Percentiles rank a stretch among this genome's conserved stretches.
Evolutionary conservation across 768 basidiomycete species (phyloP).

Genomic region (Phanerochaete sordida): DNA sequence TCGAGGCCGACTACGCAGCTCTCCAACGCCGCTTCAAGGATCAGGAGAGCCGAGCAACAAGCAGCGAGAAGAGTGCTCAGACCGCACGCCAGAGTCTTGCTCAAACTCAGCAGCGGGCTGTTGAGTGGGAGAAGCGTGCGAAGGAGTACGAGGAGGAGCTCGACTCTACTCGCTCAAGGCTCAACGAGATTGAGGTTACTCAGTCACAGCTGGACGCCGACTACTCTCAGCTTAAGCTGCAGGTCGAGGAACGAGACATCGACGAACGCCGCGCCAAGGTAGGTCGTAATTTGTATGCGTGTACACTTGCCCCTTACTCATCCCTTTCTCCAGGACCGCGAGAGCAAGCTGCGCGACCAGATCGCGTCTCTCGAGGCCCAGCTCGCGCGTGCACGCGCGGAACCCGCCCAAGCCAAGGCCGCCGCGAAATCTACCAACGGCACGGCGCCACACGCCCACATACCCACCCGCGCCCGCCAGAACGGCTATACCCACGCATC

Average conservation of each 20-base stretch:
- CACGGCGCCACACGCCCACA: constrained; percentile 16
- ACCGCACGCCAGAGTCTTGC: constrained; percentile 60
- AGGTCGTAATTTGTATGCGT: constrained; percentile 6
- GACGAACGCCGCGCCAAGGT: constrained; percentile 69
- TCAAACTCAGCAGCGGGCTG: constrained; percentile 72
- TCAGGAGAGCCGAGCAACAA: constrained; percentile 56
- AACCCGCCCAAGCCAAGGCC: constrained; percentile 47
- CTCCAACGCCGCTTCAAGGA: constrained; percentile 76
- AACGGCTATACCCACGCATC: constrained; percentile 34
- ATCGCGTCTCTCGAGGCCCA: constrained; percentile 60
- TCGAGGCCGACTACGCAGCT: constrained; percentile 65
- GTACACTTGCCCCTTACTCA: background rate
- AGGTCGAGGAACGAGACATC: constrained; percentile 74
- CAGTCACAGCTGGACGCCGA: constrained; percentile 69
- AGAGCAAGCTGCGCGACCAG: constrained; percentile 65
- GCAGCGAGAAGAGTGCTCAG: constrained; percentile 56
- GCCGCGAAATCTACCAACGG: constrained; percentile 22
- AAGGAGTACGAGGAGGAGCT: constrained; percentile 66
- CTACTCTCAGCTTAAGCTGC: constrained; percentile 59
- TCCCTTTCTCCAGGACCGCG: constrained; percentile 53
- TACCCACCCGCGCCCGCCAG: constrained; percentile 36
- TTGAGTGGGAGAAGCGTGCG: constrained; percentile 79
- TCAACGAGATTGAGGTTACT: constrained; percentile 66
- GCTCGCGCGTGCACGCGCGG: constrained; percentile 51
- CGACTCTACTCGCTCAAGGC: constrained; percentile 52